A percentile compares a stretch with the other conserved stretches of the same genome.
Conservation (phyloP, 768 basidiomycete species). For the Nidularia sp. region DNA sequence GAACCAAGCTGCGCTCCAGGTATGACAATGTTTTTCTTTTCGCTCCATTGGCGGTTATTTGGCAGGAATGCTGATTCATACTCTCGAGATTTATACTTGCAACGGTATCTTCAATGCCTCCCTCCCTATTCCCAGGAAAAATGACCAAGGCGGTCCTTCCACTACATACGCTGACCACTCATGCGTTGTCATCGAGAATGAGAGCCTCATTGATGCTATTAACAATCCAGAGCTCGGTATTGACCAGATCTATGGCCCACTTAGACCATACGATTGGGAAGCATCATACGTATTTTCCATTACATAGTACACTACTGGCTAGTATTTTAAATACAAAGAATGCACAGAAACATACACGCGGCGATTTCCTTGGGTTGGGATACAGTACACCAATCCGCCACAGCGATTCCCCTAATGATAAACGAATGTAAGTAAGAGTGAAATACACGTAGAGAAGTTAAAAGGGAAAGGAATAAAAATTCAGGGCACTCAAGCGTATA, state of each 20-base stretch:
- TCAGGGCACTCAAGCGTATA: conserved; percentile 55
- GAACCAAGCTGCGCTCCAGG: conserved; percentile 41
- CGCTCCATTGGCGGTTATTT: background rate
- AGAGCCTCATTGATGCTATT: conserved; percentile 40
- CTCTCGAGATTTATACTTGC: conserved; percentile 32
- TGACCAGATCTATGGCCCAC: conserved; percentile 39
- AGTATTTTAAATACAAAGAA: background rate
- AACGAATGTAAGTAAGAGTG: background rate
- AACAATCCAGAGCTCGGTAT: conserved; percentile 42
- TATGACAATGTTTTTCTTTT: conserved; percentile 5
- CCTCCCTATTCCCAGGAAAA: conserved; percentile 35
- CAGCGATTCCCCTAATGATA: too few relatives aligned
- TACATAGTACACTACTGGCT: too few relatives aligned
- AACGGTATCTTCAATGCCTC: conserved; percentile 32
- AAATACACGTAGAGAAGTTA: conserved; percentile 1
- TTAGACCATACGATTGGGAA: conserved; percentile 31
- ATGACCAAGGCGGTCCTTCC: conserved; percentile 33
- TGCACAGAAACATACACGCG: background rate
- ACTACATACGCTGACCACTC: conserved; percentile 30
- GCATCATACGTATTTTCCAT: conserved; percentile 35
- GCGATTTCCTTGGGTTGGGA: too few relatives aligned
- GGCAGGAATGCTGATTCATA: background rate
- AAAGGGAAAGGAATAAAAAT: conserved; percentile 6
- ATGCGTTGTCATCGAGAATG: conserved; percentile 41
- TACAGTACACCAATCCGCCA: too few relatives aligned